Percentiles rank a stretch among this genome's conserved stretches.
Conservation (phyloP, 2,329 filamentous ascomycete species). For the Colletotrichum sp. region DNA sequence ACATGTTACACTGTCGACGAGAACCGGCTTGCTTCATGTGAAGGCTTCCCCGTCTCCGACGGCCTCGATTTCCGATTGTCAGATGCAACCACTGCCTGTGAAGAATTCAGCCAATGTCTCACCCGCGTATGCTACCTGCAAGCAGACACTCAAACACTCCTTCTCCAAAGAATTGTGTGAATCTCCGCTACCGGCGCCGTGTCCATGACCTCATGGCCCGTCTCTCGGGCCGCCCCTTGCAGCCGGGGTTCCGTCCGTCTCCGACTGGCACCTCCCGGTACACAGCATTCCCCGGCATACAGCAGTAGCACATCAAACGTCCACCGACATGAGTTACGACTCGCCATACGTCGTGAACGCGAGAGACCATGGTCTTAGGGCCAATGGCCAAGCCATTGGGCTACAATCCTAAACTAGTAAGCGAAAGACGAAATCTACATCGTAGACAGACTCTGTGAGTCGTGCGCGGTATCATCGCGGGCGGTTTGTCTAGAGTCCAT, state of each 20-base stretch:
- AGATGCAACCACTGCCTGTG: not conserved
- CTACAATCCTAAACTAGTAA: rapidly evolving
- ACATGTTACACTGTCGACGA: not conserved
- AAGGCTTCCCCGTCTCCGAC: not conserved
- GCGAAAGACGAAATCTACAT: not conserved
- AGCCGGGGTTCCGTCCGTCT: slow-evolving; percentile 8
- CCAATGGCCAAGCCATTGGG: not conserved
- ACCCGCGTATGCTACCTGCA: not conserved
- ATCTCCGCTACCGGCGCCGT: not conserved
- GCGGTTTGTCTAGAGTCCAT: not conserved
- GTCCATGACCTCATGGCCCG: slow-evolving; percentile 10
- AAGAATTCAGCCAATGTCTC: not conserved
- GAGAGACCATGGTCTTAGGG: not conserved
- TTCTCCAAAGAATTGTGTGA: not conserved
- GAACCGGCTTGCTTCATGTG: not conserved
- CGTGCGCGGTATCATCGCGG: not conserved
- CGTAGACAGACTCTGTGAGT: not conserved
- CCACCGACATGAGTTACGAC: not conserved
- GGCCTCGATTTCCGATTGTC: not conserved
- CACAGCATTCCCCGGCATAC: not conserved
- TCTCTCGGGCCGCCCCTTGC: slow-evolving; percentile 3
- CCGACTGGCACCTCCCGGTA: slow-evolving; percentile 6
- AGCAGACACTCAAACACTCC: not conserved
- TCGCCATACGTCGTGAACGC: not conserved
- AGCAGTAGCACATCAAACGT: not conserved